Evolutionary conservation across 495 filamentous ascomycete genomes (phyloP).

Genomic region (Daldinia grandis): DNA sequence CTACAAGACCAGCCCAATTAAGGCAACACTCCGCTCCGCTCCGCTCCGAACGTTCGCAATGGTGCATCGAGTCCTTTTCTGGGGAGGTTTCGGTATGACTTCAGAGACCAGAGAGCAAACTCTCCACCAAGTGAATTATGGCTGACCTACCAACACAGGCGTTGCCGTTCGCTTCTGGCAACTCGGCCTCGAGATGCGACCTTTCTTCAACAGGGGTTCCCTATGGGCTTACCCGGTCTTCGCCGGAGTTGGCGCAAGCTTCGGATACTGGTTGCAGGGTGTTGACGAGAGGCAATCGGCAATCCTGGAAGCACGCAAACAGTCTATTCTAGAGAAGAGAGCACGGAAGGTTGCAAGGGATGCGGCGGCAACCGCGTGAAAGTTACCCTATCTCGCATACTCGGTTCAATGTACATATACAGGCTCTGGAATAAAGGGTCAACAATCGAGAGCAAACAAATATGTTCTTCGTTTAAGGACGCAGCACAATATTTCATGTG

Average conservation of each 20-base stretch:
- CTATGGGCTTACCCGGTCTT: slow-evolving; percentile 95
- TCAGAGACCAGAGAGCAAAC: slow-evolving; percentile 26
- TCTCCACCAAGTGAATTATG: slow-evolving; percentile 14
- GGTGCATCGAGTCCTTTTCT: slow-evolving; percentile 86
- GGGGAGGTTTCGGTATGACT: slow-evolving; percentile 90
- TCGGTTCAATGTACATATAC: slow-evolving; percentile 37
- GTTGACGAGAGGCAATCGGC: slow-evolving; percentile 80
- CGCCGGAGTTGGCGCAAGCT: slow-evolving; percentile 81
- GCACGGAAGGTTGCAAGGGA: slow-evolving; percentile 74
- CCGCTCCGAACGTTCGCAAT: slow-evolving; percentile 48
- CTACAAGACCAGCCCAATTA: slow-evolving; percentile 24
- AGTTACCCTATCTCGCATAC: background rate
- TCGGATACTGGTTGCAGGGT: slow-evolving; percentile 94
- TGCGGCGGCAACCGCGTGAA: slow-evolving; percentile 41
- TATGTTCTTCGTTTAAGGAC: slow-evolving; percentile 13
- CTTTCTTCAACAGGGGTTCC: slow-evolving; percentile 78
- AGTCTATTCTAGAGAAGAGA: slow-evolving; percentile 86
- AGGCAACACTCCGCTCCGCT: slow-evolving; percentile 19
- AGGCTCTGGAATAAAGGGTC: slow-evolving; percentile 21
- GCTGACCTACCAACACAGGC: slow-evolving; percentile 62
- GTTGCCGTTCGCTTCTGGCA: slow-evolving; percentile 91
- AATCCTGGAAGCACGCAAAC: slow-evolving; percentile 77
- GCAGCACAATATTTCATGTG: slow-evolving; percentile 1
- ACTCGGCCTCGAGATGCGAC: slow-evolving; percentile 98
- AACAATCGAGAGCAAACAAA: slow-evolving; percentile 9